Conservation (phyloP, 2,329 filamentous ascomycete genomes). For the Aspergillus amoenus region DNA sequence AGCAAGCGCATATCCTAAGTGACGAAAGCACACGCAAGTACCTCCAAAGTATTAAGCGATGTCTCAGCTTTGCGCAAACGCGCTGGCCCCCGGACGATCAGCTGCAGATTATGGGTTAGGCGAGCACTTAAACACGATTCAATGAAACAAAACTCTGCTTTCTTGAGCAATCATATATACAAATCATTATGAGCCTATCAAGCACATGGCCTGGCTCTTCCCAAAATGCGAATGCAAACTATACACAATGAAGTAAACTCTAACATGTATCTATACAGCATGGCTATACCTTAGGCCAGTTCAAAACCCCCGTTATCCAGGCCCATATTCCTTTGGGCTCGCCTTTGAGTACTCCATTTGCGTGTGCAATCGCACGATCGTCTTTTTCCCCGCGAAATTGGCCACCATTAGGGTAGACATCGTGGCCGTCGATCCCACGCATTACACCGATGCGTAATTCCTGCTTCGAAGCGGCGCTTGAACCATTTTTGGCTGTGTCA, state of each 20-base stretch:
- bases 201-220: background rate
- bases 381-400: background rate
- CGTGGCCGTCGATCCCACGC: constrained; percentile 41
- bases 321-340: constrained; percentile 13
- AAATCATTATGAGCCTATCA: background rate
- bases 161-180: background rate
- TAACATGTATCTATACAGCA: constrained; percentile 13
- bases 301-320: constrained; percentile 12
- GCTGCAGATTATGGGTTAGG: constrained; percentile 87
- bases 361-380: background rate
- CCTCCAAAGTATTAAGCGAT: constrained; percentile 95
- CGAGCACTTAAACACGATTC: background rate
- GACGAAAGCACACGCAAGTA: constrained; percentile 96
- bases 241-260: constrained; percentile 6
- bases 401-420: constrained; percentile 16
- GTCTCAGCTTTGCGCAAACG: constrained; percentile 92
- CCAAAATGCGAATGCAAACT: constrained; percentile 2
- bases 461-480: constrained; percentile 7
- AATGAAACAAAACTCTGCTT: background rate
- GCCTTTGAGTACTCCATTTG: background rate
- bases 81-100: constrained; percentile 93
- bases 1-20: constrained; percentile 91
- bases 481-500: constrained; percentile 8
- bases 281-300: constrained; percentile 9
- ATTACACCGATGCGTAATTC: constrained; percentile 32